Evolutionary conservation across 2,329 filamentous ascomycete species (phyloP).

Genomic region (Ceratocystis destructans): DNA sequence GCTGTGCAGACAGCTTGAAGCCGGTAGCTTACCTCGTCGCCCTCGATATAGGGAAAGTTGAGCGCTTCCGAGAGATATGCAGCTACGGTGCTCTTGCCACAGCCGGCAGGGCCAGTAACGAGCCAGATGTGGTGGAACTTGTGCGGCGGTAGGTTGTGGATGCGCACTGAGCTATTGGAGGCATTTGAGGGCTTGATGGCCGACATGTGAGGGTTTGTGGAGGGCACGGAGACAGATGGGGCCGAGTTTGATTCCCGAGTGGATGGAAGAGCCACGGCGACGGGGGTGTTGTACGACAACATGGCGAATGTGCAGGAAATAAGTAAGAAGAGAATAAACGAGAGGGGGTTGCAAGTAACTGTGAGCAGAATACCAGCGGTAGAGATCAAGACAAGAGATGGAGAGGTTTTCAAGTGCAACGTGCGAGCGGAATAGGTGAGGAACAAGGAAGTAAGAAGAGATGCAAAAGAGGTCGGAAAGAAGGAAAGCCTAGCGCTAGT

Average conservation of each 20-base stretch:
- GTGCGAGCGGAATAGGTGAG: background rate
- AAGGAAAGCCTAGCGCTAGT: background rate
- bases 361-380: background rate
- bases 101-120: conserved; percentile 65
- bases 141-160: conserved; percentile 19
- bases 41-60: conserved; percentile 58
- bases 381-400: background rate
- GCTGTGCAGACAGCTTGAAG: background rate
- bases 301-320: conserved; percentile 26
- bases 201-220: conserved; percentile 5
- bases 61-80: conserved; percentile 49
- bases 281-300: conserved; percentile 38
- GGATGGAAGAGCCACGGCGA: conserved; percentile 26
- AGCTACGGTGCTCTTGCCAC: conserved; percentile 66
- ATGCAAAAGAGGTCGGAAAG: background rate
- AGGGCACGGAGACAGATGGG: conserved; percentile 22
- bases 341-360: background rate
- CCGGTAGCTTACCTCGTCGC: conserved; percentile 50
- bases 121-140: conserved; percentile 61
- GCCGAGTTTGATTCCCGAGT: conserved; percentile 17
- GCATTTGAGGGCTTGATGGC: conserved; percentile 14
- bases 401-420: background rate
- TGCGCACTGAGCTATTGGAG: conserved; percentile 8
- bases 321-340: background rate
- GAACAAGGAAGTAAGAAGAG: background rate